Base-by-base conservation (phyloP, 2,329 filamentous ascomycete genomes). In the Talaromyces sp. region DNA sequence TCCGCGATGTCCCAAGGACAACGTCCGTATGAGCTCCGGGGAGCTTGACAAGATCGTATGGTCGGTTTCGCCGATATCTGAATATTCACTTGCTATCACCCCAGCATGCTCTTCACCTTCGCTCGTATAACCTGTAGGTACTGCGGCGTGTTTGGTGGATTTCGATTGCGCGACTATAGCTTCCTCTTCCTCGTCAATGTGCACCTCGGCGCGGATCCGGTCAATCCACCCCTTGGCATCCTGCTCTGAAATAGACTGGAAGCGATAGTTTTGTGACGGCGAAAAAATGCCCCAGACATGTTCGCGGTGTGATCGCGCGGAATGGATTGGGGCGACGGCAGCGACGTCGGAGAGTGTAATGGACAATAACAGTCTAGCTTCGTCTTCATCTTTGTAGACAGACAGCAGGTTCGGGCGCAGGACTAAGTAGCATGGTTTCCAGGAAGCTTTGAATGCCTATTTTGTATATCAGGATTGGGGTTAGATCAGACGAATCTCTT, bases 211-310 rank as follows among this genome's bases (percentile, higher is more conserved):
- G 58, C 93, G 86, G 72, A 98, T 93, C 61, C 91, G 79, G 29
- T 91, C 84, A 19, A 97, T 91, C 95, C 95, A 99, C 73, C 91
- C 88, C 68, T 91, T 86, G 5, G 92, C 91, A 68, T 97, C 93
- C 66, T 87, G 82, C 60, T 88, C 85, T 3, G 86, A 89, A 36
- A 83, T 76, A 0, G 92, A 93, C 77, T 96, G 91, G 67, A 99
- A 88, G 73, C 97, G 93, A 79, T 90, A 97, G 79, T 97, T 98
- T 70, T 90, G 89, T 17, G 93, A 90, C 0, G 93, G 91, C 0
- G 93, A 94, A 79, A 97, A 99, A 54, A 98, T 85, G 22, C 91
- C 95, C 75, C 99, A 98, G 67, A 97, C 87, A 75, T 97, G 88
- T 61, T 92, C 86, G 66, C 91, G 89, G 75, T 91, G 93, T 67